These are phyloP conservation scores for Helianthus tuberosus DNA, from an alignment of 129 eudicot genomes.

Conservation along the genomic window DNA sequence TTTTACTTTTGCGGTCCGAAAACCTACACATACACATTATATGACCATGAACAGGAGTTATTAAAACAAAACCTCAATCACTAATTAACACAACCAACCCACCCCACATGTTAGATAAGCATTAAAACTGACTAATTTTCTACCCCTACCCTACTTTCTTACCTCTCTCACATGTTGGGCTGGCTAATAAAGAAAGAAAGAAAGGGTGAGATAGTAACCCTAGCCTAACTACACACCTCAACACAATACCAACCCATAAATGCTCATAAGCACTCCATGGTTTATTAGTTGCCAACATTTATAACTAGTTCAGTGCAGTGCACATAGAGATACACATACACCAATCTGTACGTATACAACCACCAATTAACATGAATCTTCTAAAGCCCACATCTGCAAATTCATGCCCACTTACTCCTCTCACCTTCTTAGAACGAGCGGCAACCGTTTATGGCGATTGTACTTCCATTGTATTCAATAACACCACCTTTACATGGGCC, in stretches of 20 bases:
- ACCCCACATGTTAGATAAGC: neutral
- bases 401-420: constrained; percentile 42
- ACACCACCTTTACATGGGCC: constrained; percentile 39
- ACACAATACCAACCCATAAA: neutral
- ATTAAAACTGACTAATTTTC: neutral
- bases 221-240: neutral
- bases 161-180: neutral
- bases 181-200: neutral
- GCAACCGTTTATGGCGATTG: constrained; percentile 37
- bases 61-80: neutral
- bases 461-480: constrained; percentile 32
- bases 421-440: constrained; percentile 42
- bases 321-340: neutral
- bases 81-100: constrained; percentile 1
- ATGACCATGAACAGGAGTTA: no score
- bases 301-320: constrained; percentile 14
- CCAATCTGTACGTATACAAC: constrained; percentile 22
- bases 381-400: constrained; percentile 40
- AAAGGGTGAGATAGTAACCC: neutral
- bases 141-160: neutral
- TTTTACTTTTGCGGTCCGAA: no score
- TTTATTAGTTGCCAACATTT: constrained; percentile 17
- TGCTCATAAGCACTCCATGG: neutral
- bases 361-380: constrained; percentile 21
- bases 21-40: no score